phyloP scores from a whole-genome alignment of 75 land plant species.

The Gnetum montanum region DNA sequence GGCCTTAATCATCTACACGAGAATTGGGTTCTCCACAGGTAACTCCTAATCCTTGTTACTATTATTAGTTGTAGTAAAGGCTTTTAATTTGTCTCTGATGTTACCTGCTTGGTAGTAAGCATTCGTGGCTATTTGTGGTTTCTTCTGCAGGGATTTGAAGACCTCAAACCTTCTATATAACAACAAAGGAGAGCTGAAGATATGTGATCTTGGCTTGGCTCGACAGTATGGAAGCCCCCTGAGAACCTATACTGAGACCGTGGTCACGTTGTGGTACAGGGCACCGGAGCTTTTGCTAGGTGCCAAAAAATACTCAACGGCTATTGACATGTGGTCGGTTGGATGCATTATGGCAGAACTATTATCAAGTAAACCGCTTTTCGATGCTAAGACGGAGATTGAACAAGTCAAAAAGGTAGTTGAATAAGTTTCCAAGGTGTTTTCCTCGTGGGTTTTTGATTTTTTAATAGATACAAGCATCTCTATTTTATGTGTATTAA shows the following conservation, averaged over 20 bases:
- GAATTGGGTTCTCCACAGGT: slow-evolving; percentile 34
- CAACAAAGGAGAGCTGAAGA: slow-evolving; percentile 22
- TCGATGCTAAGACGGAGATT: slow-evolving; percentile 31
- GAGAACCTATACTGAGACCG: slow-evolving; percentile 17
- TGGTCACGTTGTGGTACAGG: slow-evolving; percentile 39
- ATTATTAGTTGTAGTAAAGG: not conserved
- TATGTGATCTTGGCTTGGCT: slow-evolving; percentile 30
- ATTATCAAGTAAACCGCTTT: slow-evolving; percentile 33
- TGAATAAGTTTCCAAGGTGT: too few relatives aligned
- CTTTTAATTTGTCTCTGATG: too few relatives aligned
- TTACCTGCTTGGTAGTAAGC: too few relatives aligned
- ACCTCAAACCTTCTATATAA: slow-evolving; percentile 27
- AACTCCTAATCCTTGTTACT: not conserved
- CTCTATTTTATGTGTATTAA: too few relatives aligned
- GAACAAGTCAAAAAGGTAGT: slow-evolving; percentile 37
- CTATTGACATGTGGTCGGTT: slow-evolving; percentile 48
- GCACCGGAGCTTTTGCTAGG: slow-evolving; percentile 46
- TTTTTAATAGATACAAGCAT: too few relatives aligned
- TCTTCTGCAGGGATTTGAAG: slow-evolving; percentile 23
- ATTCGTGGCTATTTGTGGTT: too few relatives aligned
- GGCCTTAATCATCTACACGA: slow-evolving; percentile 25
- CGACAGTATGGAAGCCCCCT: slow-evolving; percentile 34
- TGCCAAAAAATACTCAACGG: slow-evolving; percentile 31
- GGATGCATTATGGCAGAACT: slow-evolving; percentile 55
- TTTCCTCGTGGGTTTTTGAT: too few relatives aligned